phyloP scores from a whole-genome alignment of 2,329 filamentous ascomycete species.

The Aureobasidium leucospermi region DNA sequence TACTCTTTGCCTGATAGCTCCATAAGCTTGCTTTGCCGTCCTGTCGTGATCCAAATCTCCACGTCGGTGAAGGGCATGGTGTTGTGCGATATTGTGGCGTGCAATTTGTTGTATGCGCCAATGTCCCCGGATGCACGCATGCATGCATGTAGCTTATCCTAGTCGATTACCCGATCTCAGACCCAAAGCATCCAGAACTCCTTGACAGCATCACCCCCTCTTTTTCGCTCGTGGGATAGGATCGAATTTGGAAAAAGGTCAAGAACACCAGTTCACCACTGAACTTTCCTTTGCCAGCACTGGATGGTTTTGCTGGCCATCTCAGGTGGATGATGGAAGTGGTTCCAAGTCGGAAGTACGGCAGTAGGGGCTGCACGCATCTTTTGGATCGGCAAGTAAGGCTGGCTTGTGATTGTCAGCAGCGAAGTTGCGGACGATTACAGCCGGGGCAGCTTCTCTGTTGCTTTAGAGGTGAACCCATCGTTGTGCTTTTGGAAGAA shows the following conservation, averaged over 20 bases:
- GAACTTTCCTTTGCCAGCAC: background rate
- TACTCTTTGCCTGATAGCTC: no score
- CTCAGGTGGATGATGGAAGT: no score
- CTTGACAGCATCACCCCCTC: background rate
- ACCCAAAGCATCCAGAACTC: background rate
- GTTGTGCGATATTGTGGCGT: constrained; percentile 5
- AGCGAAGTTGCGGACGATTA: background rate
- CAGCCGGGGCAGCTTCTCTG: background rate
- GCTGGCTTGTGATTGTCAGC: constrained; percentile 8
- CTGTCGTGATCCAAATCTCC: background rate
- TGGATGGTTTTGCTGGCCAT: background rate
- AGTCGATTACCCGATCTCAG: background rate
- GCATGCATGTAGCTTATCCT: background rate
- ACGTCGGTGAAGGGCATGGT: background rate
- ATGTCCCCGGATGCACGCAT: background rate
- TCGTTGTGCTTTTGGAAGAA: background rate
- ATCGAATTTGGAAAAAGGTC: background rate
- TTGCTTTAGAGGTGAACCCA: background rate
- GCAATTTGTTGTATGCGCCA: background rate
- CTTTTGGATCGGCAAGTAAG: background rate
- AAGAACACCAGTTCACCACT: no score
- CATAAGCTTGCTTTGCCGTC: background rate
- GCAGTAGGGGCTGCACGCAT: background rate
- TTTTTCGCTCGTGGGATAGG: background rate
- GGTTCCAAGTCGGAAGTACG: background rate